Evolutionary conservation across 176 grass and related monocot species (phyloP), one percentile per base, ranked within the genome.

Genomic region (Oryza nivara): DNA sequence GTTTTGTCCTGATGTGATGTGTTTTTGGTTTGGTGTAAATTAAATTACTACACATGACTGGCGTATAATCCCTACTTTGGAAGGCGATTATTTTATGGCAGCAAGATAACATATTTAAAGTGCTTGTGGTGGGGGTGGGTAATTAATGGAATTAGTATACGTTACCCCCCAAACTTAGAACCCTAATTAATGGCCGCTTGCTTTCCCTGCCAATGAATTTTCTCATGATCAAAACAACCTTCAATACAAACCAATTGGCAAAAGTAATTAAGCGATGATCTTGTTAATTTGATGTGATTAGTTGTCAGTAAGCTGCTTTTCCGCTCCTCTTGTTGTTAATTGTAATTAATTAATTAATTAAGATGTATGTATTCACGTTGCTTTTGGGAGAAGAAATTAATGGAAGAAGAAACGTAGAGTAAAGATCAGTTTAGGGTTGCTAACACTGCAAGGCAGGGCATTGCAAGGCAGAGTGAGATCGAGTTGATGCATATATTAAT

Each of bases 31-130:
- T 23, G 68, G 58, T 43, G 68, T 7, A 73, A 34, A 51, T 76
- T 7, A 73, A 34, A 51, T 76, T 68, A 82, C 44, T 5, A 41
- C 73, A 60, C 88, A 86, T 78, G 83, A 86, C 82, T 82, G 72
- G 32, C 41, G 40, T 70, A 75, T 64, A 63, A 77, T 89, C 83
- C 49, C 80, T 79, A 36, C 20, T 69, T 69, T 36, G 84, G 74
- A 79, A 83, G 74, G 61, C 30, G 63, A 87, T 84, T 84, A 84
- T 52, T 83, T 63, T 84, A 87, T 25, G 16, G 32, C 32, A 9
- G 75, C 6, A 43, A 80, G 80, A 83, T 90, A 87, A 90, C 75
- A 56, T 81, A 76, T 85, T 85, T 71, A 51, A 81, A 77, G 7
- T 9, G 1, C 16, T 40, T 32, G 36, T 40, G 47, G 74, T 54